Evolutionary conservation across 257 asterid genomes (phyloP).

Genomic region (Petrea volubilis): DNA sequence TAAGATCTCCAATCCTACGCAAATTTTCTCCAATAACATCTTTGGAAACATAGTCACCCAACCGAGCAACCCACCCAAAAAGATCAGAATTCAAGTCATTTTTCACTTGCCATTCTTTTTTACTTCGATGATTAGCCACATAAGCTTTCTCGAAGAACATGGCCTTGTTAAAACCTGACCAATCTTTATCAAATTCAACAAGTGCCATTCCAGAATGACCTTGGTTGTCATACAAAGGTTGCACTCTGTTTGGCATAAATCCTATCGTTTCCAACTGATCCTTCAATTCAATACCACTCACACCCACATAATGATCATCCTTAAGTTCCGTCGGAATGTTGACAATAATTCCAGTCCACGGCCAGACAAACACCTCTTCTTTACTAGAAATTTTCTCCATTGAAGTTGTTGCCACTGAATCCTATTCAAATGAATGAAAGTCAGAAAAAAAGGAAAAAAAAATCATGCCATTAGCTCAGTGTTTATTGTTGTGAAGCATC

Average conservation of each 20-base stretch:
- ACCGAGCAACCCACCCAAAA: slow-evolving; percentile 80
- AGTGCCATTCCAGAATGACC: slow-evolving; percentile 77
- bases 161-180: slow-evolving; percentile 66
- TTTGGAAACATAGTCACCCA: slow-evolving; percentile 60
- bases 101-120: slow-evolving; percentile 54
- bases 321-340: slow-evolving; percentile 51
- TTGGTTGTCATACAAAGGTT: slow-evolving; percentile 63
- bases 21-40: slow-evolving; percentile 64
- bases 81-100: slow-evolving; percentile 39
- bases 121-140: slow-evolving; percentile 57
- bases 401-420: no score
- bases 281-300: slow-evolving; percentile 63
- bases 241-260: slow-evolving; percentile 64
- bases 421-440: no score
- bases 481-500: no score
- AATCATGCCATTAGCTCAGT: no score
- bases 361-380: slow-evolving; percentile 72
- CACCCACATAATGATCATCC: slow-evolving; percentile 68
- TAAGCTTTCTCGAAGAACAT: slow-evolving; percentile 68
- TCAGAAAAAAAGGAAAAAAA: no score
- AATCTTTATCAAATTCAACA: slow-evolving; percentile 62
- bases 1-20: slow-evolving; percentile 71
- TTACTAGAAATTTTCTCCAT: not conserved
- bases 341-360: slow-evolving; percentile 69
- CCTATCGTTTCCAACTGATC: slow-evolving; percentile 53